Evolutionary conservation across 768 basidiomycete genomes (phyloP).

Genomic region (Pulveroboletus sp.): DNA sequence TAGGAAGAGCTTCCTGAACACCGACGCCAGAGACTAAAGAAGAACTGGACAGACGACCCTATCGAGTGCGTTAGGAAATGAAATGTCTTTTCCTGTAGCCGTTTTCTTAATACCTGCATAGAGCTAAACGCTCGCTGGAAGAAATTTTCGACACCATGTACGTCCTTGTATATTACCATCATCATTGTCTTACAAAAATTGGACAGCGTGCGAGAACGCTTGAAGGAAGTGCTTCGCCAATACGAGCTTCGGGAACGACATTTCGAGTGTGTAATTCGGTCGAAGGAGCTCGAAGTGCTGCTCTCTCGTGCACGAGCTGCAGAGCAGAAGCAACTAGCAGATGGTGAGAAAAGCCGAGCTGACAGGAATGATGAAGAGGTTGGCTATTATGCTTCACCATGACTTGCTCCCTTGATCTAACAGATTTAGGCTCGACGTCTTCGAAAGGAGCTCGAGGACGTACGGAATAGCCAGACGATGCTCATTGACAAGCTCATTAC

Average conservation of each 20-base stretch:
- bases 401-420: constrained; percentile 4
- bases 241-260: constrained; percentile 89
- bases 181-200: constrained; percentile 1
- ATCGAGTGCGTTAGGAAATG: constrained; percentile 50
- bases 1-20: constrained; percentile 66
- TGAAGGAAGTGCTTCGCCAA: constrained; percentile 82
- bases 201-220: constrained; percentile 71
- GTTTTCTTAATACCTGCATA: constrained; percentile 25
- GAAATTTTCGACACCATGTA: constrained; percentile 86
- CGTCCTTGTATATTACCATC: constrained; percentile 27
- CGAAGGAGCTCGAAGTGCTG: constrained; percentile 86
- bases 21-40: constrained; percentile 65
- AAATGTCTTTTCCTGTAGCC: not conserved
- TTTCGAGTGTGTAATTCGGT: constrained; percentile 88
- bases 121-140: constrained; percentile 70
- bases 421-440: constrained; percentile 54
- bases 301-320: constrained; percentile 83
- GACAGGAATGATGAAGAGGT: constrained; percentile 76
- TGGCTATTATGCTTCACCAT: constrained; percentile 20
- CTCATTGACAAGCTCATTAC: constrained; percentile 80
- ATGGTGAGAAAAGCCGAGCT: constrained; percentile 64
- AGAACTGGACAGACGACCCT: constrained; percentile 76
- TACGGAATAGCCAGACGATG: constrained; percentile 70
- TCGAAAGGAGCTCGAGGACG: constrained; percentile 74
- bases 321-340: constrained; percentile 79